Conservation (phyloP, 345 rosid species). For the Aurinia saxatilis region DNA sequence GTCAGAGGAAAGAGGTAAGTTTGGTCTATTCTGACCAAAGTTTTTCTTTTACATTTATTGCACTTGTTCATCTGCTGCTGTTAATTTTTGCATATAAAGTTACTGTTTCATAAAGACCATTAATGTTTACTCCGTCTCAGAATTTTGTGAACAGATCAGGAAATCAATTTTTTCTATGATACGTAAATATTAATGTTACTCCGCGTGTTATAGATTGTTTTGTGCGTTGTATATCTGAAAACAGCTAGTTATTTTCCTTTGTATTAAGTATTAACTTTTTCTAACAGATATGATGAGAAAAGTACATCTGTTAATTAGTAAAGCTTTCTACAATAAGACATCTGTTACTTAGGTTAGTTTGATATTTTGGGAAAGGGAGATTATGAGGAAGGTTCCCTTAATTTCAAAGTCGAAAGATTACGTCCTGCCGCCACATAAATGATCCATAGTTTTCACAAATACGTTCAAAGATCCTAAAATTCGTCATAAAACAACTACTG, state of each 20-base stretch:
- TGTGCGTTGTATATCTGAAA: neutral
- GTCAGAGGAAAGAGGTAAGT: slow-evolving; percentile 1
- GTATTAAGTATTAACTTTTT: neutral
- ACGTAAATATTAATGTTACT: neutral
- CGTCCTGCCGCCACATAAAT: slow-evolving; percentile 22
- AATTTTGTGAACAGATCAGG: no score
- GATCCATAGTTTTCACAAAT: neutral
- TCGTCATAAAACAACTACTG: neutral
- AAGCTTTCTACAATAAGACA: neutral
- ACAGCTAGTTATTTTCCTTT: neutral
- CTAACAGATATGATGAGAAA: neutral
- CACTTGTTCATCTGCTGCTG: neutral
- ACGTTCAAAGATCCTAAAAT: slow-evolving; percentile 5
- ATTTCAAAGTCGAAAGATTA: neutral
- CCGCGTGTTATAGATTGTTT: neutral
- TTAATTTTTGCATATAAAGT: neutral
- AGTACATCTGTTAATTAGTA: neutral
- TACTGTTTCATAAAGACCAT: neutral
- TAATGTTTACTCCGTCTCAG: no score
- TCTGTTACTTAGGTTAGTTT: neutral
- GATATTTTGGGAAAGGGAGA: neutral
- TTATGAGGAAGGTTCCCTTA: slow-evolving; percentile 8
- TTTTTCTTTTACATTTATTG: neutral
- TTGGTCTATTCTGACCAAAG: slow-evolving; percentile 17
- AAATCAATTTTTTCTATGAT: neutral